These are phyloP conservation scores for Corylus heterophylla DNA, from an alignment of 306 rosid species.

Conservation along the genomic window DNA sequence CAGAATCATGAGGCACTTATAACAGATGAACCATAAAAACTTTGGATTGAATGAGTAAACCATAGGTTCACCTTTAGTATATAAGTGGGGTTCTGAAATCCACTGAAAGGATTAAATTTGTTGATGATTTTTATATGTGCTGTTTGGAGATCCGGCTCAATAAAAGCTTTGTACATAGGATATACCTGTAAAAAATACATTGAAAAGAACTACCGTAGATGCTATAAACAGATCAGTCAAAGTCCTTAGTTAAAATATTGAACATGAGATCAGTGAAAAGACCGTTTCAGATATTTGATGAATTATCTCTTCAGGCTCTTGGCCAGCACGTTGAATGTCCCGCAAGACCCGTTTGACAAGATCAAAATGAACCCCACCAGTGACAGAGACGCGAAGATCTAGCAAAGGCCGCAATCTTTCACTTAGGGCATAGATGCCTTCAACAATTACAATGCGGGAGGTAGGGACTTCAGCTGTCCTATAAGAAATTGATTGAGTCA, in stretches of 20 bases:
- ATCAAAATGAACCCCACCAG: constrained; percentile 98
- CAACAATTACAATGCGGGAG: constrained; percentile 81
- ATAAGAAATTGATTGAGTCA: constrained; percentile 25
- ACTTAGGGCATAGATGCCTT: constrained; percentile 95
- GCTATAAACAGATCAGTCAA: constrained; percentile 6
- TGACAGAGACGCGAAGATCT: constrained; percentile 95
- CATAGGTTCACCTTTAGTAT: constrained; percentile 68
- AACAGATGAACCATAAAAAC: constrained; percentile 12
- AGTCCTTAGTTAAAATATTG: constrained; percentile 27
- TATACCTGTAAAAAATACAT: constrained; percentile 60
- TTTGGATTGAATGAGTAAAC: background rate
- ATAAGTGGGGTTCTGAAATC: constrained; percentile 93
- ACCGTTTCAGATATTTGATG: constrained; percentile 99
- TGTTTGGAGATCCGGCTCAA: constrained; percentile 98
- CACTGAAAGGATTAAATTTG: constrained; percentile 93
- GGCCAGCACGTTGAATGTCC: constrained; percentile 97
- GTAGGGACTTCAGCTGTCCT: constrained; percentile 89
- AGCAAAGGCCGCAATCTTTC: constrained; percentile 82
- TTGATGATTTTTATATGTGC: constrained; percentile 91
- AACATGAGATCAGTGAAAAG: constrained; percentile 43
- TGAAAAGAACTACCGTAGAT: constrained; percentile 26
- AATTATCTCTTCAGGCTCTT: constrained; percentile 97
- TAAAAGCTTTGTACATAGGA: constrained; percentile 99
- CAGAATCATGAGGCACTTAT: constrained; percentile 13
- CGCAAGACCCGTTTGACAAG: constrained; percentile 97